Percentiles rank a stretch among this genome's conserved stretches.
These are phyloP conservation scores for Sequoia sempervirens DNA, from an alignment of 75 land plant species.

Conservation along the genomic window DNA sequence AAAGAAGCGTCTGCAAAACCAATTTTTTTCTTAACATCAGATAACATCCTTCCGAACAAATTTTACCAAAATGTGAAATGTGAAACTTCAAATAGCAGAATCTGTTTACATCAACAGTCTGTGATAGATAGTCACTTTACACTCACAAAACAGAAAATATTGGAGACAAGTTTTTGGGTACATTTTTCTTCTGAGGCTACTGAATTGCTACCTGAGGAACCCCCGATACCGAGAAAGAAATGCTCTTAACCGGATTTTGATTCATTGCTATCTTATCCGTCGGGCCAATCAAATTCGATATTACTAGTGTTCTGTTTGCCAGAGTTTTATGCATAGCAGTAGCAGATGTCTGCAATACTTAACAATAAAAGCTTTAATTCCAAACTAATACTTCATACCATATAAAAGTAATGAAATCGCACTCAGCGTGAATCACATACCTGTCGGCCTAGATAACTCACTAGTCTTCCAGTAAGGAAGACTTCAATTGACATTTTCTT, in stretches of 20 bases:
- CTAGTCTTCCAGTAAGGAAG: constrained; percentile 21
- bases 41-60: too few species aligned
- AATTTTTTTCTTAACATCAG: too few species aligned
- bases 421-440: not conserved
- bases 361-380: not conserved
- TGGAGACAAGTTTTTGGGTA: too few species aligned
- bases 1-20: too few species aligned
- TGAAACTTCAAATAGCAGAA: too few species aligned
- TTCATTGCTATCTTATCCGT: constrained; percentile 28
- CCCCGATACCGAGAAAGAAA: constrained; percentile 31
- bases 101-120: too few species aligned
- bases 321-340: constrained; percentile 20
- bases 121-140: too few species aligned
- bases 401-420: not conserved
- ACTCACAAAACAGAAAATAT: too few species aligned
- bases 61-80: too few species aligned
- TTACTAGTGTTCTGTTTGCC: constrained; percentile 29
- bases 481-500: constrained; percentile 33
- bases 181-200: too few species aligned
- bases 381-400: constrained; percentile 30
- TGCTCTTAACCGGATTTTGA: constrained; percentile 16
- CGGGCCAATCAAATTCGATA: constrained; percentile 41
- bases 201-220: constrained; percentile 25
- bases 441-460: constrained; percentile 15
- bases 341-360: constrained; percentile 19